Conservation (phyloP, 371 early-diverging fungal species). For the Syncephalastrum racemosum region DNA sequence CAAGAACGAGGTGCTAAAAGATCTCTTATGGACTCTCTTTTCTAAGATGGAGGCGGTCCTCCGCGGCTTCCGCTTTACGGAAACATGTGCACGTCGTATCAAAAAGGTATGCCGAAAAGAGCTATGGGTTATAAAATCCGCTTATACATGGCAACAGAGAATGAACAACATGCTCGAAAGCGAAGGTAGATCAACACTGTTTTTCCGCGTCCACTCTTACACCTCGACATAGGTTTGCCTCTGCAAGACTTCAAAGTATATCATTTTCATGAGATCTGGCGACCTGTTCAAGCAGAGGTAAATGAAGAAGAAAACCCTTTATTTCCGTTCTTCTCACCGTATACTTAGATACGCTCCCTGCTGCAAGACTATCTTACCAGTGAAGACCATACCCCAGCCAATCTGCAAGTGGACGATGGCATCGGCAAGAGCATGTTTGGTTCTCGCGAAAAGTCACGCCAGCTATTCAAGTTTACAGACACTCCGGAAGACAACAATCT, state of each 20-base stretch:
- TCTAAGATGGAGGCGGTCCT: conserved; percentile 81
- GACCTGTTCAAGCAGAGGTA: conserved; percentile 69
- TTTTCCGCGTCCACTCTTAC: not conserved
- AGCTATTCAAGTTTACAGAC: conserved; percentile 49
- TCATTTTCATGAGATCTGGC: conserved; percentile 67
- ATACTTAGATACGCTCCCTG: conserved; percentile 59
- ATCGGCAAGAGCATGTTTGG: conserved; percentile 22
- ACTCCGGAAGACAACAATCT: conserved; percentile 21
- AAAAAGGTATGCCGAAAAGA: conserved; percentile 33
- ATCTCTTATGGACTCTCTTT: conserved; percentile 80
- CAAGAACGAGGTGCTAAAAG: conserved; percentile 76
- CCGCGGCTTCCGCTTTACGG: conserved; percentile 78
- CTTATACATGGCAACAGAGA: not conserved
- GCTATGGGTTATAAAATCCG: not conserved
- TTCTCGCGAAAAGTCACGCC: conserved; percentile 33
- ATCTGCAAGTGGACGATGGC: conserved; percentile 50
- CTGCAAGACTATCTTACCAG: conserved; percentile 73
- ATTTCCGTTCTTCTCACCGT: not conserved
- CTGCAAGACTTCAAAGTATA: conserved; percentile 31
- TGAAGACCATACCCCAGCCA: conserved; percentile 43
- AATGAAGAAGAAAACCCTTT: not conserved
- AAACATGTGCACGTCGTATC: conserved; percentile 44
- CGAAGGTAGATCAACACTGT: not conserved
- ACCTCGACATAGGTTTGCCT: not conserved
- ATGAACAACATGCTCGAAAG: not conserved